Evolutionary conservation across 257 asterid genomes (phyloP), one percentile per base, ranked within the genome.

Genomic region (Solanum commersonii): DNA sequence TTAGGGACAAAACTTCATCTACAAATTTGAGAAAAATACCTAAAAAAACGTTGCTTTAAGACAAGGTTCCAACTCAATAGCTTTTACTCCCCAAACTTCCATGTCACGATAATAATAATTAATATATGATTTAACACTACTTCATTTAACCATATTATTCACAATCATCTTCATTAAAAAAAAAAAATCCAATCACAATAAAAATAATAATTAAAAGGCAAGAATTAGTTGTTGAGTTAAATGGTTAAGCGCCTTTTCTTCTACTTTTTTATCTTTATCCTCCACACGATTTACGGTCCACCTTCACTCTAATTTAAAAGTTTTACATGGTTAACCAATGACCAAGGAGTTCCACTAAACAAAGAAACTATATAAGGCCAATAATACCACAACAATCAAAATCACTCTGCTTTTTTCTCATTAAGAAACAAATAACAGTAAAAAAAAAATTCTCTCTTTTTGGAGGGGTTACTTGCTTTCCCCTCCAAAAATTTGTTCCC

Each of bases 391-490:
- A 49, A 29, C 42, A 81, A 49, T 29, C 85, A 81, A 49, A 46
- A 18, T 29, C 85, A 81, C 85, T 29, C 42, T 18, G 5, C 16
- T 18, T 49, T 49, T 82, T 12, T 46, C 38, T 46, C 13, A 29
- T 81, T 18, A 49, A 2, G 38, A 79, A 44, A 79, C 67, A 18
- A 49, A 31, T 18, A 82, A 82, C 85, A 49, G n/a, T 25, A 29
- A 27, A 73, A 34, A 33, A 78, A 33, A 18, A 18, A 1, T 23
- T 38, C 10, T 77, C 13, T 40, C n/a, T 78, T 0, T 5, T 49
- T 82, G 70, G 85, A 82, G 85, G 85, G 85, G 70, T 29, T 82
- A 49, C 35, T 82, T 49, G 85, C 85, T 82, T 29, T 82, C 70
- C 85, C 70, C 70, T 81, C 85, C 70, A 81, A 46, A 44, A 79